Conservation (phyloP, 2,329 filamentous ascomycete genomes). For the Botryotinia globosa region DNA sequence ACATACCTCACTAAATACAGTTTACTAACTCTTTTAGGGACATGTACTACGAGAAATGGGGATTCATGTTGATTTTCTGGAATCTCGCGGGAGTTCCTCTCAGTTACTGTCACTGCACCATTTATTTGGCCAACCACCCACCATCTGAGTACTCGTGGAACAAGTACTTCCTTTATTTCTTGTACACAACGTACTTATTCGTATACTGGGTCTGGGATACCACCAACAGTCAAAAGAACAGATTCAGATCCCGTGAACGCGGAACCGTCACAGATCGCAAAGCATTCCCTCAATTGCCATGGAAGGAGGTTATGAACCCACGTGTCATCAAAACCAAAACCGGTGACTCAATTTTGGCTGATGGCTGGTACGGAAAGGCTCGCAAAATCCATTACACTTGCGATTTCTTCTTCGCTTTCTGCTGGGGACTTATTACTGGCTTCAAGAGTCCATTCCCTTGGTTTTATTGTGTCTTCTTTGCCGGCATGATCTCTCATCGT, state of each 20-base stretch:
- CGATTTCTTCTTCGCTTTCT: constrained; percentile 73
- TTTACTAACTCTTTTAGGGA: constrained; percentile 49
- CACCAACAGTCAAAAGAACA: constrained; percentile 90
- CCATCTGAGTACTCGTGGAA: constrained; percentile 75
- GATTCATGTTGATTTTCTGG: constrained; percentile 97
- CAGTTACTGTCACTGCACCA: constrained; percentile 88
- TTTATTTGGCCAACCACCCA: constrained; percentile 82
- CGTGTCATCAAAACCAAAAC: constrained; percentile 70
- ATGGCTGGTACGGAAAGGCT: constrained; percentile 82
- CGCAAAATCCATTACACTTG: constrained; percentile 81
- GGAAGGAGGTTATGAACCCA: constrained; percentile 78
- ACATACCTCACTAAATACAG: too few species aligned
- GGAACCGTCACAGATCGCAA: constrained; percentile 68
- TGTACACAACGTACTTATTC: constrained; percentile 73
- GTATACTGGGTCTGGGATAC: constrained; percentile 93
- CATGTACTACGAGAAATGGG: constrained; percentile 96
- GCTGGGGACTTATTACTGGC: constrained; percentile 78
- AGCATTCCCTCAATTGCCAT: constrained; percentile 88
- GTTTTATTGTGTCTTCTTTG: constrained; percentile 85
- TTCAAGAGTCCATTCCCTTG: constrained; percentile 81
- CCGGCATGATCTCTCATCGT: constrained; percentile 75
- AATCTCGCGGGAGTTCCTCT: constrained; percentile 87
- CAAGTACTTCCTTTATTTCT: constrained; percentile 58
- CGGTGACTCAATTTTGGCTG: constrained; percentile 74
- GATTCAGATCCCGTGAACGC: constrained; percentile 77